Evolutionary conservation across 2,329 filamentous ascomycete genomes (phyloP).

Genomic region (Fonsecaea pugnacius): DNA sequence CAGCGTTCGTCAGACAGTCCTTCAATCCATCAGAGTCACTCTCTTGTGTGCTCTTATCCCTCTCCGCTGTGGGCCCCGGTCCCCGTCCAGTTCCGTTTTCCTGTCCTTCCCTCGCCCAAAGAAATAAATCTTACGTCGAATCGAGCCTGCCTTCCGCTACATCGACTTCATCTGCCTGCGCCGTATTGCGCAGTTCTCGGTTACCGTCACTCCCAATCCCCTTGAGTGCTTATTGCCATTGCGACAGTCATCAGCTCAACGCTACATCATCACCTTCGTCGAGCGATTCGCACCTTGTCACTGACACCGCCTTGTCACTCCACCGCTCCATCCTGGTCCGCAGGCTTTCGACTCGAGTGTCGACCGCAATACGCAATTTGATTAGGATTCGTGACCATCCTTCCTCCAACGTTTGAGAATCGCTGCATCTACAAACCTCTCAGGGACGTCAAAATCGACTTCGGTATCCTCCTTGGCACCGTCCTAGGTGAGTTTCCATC

Average conservation of each 20-base stretch:
- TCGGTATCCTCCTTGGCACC: background rate
- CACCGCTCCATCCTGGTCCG: slow-evolving; percentile 20
- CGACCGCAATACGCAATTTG: slow-evolving; percentile 22
- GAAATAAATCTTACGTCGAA: slow-evolving; percentile 27
- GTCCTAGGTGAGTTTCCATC: slow-evolving; percentile 11
- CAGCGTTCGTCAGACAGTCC: slow-evolving; percentile 32
- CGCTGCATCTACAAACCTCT: slow-evolving; percentile 15
- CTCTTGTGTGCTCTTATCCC: slow-evolving; percentile 33
- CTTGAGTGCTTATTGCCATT: slow-evolving; percentile 15
- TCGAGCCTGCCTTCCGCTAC: slow-evolving; percentile 24
- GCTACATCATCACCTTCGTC: slow-evolving; percentile 22
- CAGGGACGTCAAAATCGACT: slow-evolving; percentile 15
- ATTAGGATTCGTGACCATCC: slow-evolving; percentile 20
- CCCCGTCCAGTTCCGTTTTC: slow-evolving; percentile 32
- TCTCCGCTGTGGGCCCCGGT: slow-evolving; percentile 19
- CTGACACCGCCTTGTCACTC: slow-evolving; percentile 21
- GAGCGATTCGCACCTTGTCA: slow-evolving; percentile 8
- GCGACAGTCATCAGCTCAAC: slow-evolving; percentile 32
- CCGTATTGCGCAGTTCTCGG: slow-evolving; percentile 16
- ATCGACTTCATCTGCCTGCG: slow-evolving; percentile 10
- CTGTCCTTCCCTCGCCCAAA: slow-evolving; percentile 33
- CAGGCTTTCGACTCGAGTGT: slow-evolving; percentile 9
- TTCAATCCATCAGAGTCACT: slow-evolving; percentile 33
- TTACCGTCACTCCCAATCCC: slow-evolving; percentile 11
- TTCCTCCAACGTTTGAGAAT: slow-evolving; percentile 18